Base-by-base conservation (phyloP, 371 early-diverging fungal species). In the Blastocladiella emersonii region DNA sequence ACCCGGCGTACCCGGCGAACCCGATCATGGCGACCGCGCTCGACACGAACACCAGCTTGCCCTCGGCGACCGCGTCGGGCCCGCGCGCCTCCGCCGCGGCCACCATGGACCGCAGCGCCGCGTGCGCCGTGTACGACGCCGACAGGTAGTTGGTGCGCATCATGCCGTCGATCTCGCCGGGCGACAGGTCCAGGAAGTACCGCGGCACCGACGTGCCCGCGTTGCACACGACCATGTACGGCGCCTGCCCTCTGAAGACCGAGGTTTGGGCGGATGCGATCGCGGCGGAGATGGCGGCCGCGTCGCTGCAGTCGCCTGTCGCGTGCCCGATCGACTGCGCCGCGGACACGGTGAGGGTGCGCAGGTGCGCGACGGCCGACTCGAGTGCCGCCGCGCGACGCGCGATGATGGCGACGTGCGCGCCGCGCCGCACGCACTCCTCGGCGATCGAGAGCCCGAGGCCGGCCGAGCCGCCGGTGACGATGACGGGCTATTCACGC, bases 381-480 rank as follows among this genome's bases (percentile, higher is more conserved):
- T 81, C 75, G 19, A 94, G 74, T 21, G 75, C 76, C 0, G 72
- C 64, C 34, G 76, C 70, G 41, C 83, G 78, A 48, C 96, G 79
- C 5, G 95, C 92, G 2, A 90, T 82, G 61, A 95, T 86, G n/a
- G 92, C 90, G 1, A 98, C 87, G 68, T 87, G 78, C 19, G 91
- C 92, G 6, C 95, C 93, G 39, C 71, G 74, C 37, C 77, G 77
- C 13, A 81, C 88, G 57, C 93, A 70, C 34, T 82, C 75, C 43
- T 83, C 73, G 23, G 93, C 95, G 6, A 96, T 66, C 5, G 84
- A 79, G 63, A 86, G 81, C 35, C 98, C 98, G 27, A 95, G 79
- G 1, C 98, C 98, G 34, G 86, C 84, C 66, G 92, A 92, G 65
- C 92, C 97, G 61, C 98, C 98, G 0, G 96, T 91, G 43, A 98